A percentile compares a stretch with the other conserved stretches of the same genome.
These are phyloP conservation scores for Phytophthora quininea DNA, from an alignment of 352 stramenopile genomes.

Conservation along the genomic window DNA sequence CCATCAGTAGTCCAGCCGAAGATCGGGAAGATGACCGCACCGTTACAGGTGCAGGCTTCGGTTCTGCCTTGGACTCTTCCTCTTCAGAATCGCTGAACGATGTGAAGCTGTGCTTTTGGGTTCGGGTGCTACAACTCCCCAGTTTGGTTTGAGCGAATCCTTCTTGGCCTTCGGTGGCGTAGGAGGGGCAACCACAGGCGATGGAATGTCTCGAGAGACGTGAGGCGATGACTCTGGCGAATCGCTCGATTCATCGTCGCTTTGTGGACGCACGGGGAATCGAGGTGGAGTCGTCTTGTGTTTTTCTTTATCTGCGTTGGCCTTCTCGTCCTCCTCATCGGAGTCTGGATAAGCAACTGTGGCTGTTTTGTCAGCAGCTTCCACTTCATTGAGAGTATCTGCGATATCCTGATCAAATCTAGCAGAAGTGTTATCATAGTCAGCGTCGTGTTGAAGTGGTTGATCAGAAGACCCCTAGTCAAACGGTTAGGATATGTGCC, in stretches of 20 bases:
- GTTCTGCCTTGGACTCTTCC: constrained; percentile 78
- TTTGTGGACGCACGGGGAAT: constrained; percentile 23
- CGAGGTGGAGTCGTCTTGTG: constrained; percentile 9
- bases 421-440: constrained; percentile 29
- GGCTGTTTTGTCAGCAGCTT: constrained; percentile 25
- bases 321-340: constrained; percentile 33
- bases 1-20: constrained; percentile 57
- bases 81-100: constrained; percentile 89
- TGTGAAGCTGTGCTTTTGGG: constrained; percentile 83
- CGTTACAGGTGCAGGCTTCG: constrained; percentile 53
- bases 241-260: constrained; percentile 23
- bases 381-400: constrained; percentile 28
- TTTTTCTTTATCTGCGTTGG: constrained; percentile 21
- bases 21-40: constrained; percentile 43
- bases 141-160: constrained; percentile 63
- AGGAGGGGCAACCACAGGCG: constrained; percentile 26
- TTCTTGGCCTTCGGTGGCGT: constrained; percentile 43
- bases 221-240: constrained; percentile 17
- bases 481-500: constrained; percentile 45
- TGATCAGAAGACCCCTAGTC: constrained; percentile 39
- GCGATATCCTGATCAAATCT: constrained; percentile 50
- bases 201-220: constrained; percentile 16
- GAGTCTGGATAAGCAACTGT: constrained; percentile 14
- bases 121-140: constrained; percentile 64
- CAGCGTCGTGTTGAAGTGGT: constrained; percentile 21